Evolutionary conservation across 163 green algal genomes (phyloP).

Genomic region (Scenedesmus sp.): DNA sequence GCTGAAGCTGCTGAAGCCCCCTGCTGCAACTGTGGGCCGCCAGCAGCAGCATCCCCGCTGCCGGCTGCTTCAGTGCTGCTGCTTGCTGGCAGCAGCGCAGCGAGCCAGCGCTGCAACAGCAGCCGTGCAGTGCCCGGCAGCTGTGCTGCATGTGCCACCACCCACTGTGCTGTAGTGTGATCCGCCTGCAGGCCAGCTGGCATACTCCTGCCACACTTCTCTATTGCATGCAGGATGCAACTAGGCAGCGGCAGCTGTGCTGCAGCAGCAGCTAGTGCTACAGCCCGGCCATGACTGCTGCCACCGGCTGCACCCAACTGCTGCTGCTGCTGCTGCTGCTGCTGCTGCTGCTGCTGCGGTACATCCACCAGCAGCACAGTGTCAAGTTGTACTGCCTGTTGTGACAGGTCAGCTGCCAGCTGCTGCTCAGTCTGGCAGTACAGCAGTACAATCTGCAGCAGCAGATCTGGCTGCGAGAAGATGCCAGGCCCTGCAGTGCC

Average conservation of each 20-base stretch:
- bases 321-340: too few relatives aligned
- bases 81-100: background rate
- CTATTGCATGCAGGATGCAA: conserved; percentile 19
- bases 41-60: background rate
- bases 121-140: background rate
- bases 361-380: background rate
- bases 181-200: background rate
- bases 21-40: background rate
- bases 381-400: conserved; percentile 16
- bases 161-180: conserved; percentile 3
- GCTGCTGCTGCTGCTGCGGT: conserved; percentile 29
- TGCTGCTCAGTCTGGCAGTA: conserved; percentile 30
- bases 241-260: background rate
- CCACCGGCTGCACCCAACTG: background rate
- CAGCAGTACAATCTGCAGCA: conserved; percentile 18
- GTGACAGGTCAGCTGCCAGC: background rate
- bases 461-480: conserved; percentile 28
- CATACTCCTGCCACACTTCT: conserved; percentile 4
- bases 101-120: conserved; percentile 26
- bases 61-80: background rate
- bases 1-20: background rate
- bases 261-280: conserved; percentile 12
- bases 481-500: background rate
- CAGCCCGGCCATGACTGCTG: background rate
- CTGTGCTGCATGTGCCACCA: background rate